These are phyloP conservation scores for Penstemon eatonii DNA, from an alignment of 257 asterid species.

Conservation along the genomic window DNA sequence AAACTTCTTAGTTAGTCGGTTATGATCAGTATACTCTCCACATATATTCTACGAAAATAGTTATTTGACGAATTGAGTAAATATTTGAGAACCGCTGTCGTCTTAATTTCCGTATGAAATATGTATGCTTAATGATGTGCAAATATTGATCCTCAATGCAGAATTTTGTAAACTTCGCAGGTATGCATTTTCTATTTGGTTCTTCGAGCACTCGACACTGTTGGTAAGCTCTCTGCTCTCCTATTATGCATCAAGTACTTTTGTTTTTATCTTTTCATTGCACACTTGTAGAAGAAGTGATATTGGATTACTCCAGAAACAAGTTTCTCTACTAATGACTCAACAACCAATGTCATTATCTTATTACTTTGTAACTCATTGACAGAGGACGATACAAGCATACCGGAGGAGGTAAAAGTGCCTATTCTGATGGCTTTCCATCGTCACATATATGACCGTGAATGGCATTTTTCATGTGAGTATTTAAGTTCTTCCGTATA, in stretches of 20 bases:
- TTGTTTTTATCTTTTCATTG: background rate
- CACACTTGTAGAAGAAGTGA: background rate
- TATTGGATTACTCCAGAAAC: background rate
- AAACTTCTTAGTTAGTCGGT: background rate
- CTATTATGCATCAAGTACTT: background rate
- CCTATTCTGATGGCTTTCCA: slow-evolving; percentile 86
- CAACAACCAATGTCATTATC: slow-evolving; percentile 2
- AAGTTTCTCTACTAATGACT: background rate
- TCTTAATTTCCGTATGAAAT: background rate
- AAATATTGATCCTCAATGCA: slow-evolving; percentile 9
- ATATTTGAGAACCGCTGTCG: slow-evolving; percentile 11
- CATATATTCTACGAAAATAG: background rate
- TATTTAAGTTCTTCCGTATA: slow-evolving; percentile 26
- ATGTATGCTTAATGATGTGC: background rate
- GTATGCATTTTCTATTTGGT: slow-evolving; percentile 92
- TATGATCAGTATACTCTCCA: background rate
- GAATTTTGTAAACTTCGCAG: slow-evolving; percentile 45
- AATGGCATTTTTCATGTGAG: slow-evolving; percentile 97
- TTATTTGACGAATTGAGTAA: background rate
- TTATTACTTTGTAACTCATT: slow-evolving; percentile 31
- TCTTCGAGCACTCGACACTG: slow-evolving; percentile 93
- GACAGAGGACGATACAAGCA: slow-evolving; percentile 98
- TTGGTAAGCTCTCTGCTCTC: slow-evolving; percentile 66
- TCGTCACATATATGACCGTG: slow-evolving; percentile 72
- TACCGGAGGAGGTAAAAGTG: slow-evolving; percentile 75